Base-by-base conservation (phyloP, 345 rosid genomes). In the Triadica sebifera region DNA sequence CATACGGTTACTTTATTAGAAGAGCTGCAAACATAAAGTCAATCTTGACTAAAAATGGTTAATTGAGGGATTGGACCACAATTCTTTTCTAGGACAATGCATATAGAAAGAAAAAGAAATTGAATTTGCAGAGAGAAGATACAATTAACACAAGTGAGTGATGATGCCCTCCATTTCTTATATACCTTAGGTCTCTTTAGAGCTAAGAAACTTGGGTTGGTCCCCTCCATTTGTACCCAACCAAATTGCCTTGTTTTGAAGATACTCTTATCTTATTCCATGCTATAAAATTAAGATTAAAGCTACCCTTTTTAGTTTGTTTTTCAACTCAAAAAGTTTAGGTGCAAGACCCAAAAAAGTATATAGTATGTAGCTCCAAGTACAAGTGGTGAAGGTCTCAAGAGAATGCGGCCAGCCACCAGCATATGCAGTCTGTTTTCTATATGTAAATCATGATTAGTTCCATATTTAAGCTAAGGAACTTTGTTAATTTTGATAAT, bases 341-440 rank as follows among this genome's bases (percentile, higher is more conserved):
- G 51, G 34, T 29, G 34, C 2, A 65, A 43, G 29, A 25, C 65
- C 65, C 65, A 25, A 37, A 15, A 38, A 9, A 12, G 11, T 4
- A 22, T 11, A 37, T 5, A 37, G 10, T 6, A 15, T 16, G 19
- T 64, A 10, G 49, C 15, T 58, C 56, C 64, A 79, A 80, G 83
- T 81, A 61, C 84, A 73, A 70, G 10, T 59, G 86, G 83, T 13
- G 81, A 70, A 82, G 74, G 90, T 87, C 93, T 87, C 91, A 85
- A 91, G 89, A 87, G 85, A 87, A 76, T 87, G 88, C 92, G 87
- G 92, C 91, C 77, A 22, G 45, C 2, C 34, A 10, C 77, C 88
- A 34, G n/a, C 61, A 58, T 37, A 81, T 70, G 73, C 72, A 80
- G 77, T 71, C 53, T 22, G 38, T 12, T 2, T 43, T 38, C 58